Percentiles rank a stretch among this genome's conserved stretches.
These are phyloP conservation scores for Ogataea henricii DNA, from an alignment of 805 yeast species.

Conservation along the genomic window DNA sequence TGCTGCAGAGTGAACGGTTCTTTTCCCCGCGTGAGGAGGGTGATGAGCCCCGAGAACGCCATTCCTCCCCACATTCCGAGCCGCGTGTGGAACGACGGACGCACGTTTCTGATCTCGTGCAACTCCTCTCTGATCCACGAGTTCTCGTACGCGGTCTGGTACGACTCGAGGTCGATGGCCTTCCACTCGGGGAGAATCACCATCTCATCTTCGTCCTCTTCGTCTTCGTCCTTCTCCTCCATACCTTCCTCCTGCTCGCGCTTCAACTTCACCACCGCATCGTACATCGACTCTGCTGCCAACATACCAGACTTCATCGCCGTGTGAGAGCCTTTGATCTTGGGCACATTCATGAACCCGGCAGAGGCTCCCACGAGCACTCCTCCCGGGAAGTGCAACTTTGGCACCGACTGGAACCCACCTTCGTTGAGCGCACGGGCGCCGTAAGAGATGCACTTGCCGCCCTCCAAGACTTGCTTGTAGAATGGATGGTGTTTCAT, in stretches of 20 bases:
- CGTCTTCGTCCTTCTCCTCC: constrained; percentile 44
- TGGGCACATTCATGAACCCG: constrained; percentile 96
- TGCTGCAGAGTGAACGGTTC: constrained; percentile 86
- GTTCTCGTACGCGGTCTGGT: constrained; percentile 62
- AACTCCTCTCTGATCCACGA: constrained; percentile 91
- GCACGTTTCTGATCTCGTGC: constrained; percentile 79
- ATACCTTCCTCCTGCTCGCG: constrained; percentile 42
- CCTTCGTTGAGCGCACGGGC: constrained; percentile 98
- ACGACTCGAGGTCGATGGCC: constrained; percentile 54
- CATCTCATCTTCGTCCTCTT: constrained; percentile 41
- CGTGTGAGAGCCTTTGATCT: constrained; percentile 96
- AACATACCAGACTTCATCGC: constrained; percentile 95
- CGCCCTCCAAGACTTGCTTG: constrained; percentile 72
- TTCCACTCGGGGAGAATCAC: constrained; percentile 38
- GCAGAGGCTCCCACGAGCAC: constrained; percentile 93
- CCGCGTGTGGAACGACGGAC: constrained; percentile 84
- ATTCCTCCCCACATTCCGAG: constrained; percentile 84
- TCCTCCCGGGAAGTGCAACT: constrained; percentile 93
- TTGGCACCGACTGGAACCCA: constrained; percentile 91
- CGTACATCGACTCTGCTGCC: constrained; percentile 84
- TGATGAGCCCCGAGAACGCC: constrained; percentile 78
- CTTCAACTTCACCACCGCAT: constrained; percentile 47
- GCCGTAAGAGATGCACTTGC: constrained; percentile 90
- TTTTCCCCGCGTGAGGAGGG: constrained; percentile 74
- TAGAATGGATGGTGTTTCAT: constrained; percentile 93